phyloP scores from a whole-genome alignment of 225 moss, liverwort and hornwort species.

The Pleurozium schreberi region DNA sequence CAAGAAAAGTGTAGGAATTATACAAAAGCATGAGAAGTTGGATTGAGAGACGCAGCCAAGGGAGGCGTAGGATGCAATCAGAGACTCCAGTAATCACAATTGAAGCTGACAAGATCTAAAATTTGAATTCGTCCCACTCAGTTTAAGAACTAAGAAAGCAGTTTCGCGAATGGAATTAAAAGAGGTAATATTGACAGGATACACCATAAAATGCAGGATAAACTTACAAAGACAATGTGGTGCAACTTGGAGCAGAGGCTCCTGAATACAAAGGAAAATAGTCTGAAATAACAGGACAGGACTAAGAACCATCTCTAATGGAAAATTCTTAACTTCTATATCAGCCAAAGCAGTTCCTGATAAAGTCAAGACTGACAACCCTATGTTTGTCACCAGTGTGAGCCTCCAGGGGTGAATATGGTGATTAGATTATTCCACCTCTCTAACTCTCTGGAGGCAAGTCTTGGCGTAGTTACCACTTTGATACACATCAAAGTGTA shows the following conservation, averaged over 20 bases:
- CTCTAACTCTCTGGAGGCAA: slow-evolving; percentile 13
- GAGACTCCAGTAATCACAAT: neutral
- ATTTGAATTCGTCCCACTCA: no score
- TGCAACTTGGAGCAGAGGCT: slow-evolving; percentile 14
- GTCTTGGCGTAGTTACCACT: neutral
- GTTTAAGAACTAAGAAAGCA: neutral
- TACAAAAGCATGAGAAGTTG: neutral
- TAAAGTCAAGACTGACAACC: slow-evolving; percentile 22
- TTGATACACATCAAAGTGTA: slow-evolving; percentile 10
- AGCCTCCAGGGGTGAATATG: slow-evolving; percentile 9
- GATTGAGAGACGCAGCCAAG: neutral
- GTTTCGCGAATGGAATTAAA: neutral
- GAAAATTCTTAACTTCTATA: slow-evolving; percentile 10
- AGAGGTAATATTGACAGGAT: neutral
- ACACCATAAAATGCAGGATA: neutral
- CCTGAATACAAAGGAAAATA: slow-evolving; percentile 22
- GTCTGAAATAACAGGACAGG: slow-evolving; percentile 5
- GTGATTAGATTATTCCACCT: slow-evolving; percentile 18
- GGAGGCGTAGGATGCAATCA: neutral
- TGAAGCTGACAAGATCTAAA: neutral
- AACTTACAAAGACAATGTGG: neutral
- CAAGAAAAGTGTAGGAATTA: neutral
- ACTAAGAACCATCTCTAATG: slow-evolving; percentile 8
- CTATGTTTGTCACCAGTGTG: slow-evolving; percentile 10
- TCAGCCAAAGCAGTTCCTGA: slow-evolving; percentile 18